Base-by-base conservation (phyloP, 1,284 basidiomycete genomes). In the Tilletia indica region DNA sequence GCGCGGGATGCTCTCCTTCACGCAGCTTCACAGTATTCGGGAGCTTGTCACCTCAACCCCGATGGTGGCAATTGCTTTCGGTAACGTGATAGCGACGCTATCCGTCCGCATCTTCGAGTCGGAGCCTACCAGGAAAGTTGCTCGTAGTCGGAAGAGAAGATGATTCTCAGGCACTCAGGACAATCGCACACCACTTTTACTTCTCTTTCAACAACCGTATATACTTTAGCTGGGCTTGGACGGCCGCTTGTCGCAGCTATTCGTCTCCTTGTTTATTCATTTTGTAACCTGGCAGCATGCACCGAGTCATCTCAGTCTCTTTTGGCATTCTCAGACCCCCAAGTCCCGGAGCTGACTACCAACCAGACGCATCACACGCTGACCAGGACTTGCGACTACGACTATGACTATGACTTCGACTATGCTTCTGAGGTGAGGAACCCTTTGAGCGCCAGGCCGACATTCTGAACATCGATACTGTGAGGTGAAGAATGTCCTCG, bases 391-490 rank as follows among this genome's bases (percentile, higher is more conserved):
- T 19, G 6, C 19, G 8, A 19, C 25, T 31, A 54, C 6, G 16
- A 2, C 21, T 8, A 11, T 12, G 21, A 19, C 51, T 1, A 19
- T 54, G 51, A 54, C 51, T 19, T 11, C 51, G 51, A 19, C 36
- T 38, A 64, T 8, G 42, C 6, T 38, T 34, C 8, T 4, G 61
- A 64, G 6, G 61, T 38, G 34, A 67, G 47, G 66, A 67, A 67
- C 4, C 66, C 66, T 25, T 67, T 67, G 45, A 67, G 45, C 21
- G 66, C 66, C 47, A 47, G 25, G 3, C 66, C 66, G 11, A 67
- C 66, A 49, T 67, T 67, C 21, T 47, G 45, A 11, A 49, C 47
- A 31, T 67, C 66, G 42, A 67, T 67, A 12, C 66, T 67, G 66
- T 34, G 9, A 34, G 36, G 12, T 12, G 58, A 63, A 34, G 47